phyloP scores from a whole-genome alignment of 768 basidiomycete species.

The Cystofilobasidium ferigula region DNA sequence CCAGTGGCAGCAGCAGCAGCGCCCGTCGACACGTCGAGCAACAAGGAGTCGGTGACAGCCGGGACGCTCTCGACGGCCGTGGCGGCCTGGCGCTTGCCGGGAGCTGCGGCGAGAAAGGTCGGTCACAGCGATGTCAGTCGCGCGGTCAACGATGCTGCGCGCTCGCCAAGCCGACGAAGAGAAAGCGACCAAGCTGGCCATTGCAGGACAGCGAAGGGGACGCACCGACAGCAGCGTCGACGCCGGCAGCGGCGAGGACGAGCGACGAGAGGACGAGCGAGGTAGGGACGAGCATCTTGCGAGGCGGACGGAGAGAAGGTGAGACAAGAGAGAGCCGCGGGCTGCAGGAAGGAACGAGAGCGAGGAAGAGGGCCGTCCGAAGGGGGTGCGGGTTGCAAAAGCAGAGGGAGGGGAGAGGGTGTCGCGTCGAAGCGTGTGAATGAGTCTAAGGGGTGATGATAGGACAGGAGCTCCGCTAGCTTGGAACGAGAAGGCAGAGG shows the following conservation, averaged over 20 bases:
- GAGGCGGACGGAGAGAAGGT: background rate
- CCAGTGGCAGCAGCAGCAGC: background rate
- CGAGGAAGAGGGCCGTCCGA: background rate
- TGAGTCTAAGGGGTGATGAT: too few relatives aligned
- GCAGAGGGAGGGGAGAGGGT: too few relatives aligned
- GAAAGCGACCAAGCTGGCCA: background rate
- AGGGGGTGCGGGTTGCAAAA: too few relatives aligned
- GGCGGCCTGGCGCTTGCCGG: background rate
- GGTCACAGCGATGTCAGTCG: background rate
- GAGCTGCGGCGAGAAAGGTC: background rate
- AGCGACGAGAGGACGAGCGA: background rate
- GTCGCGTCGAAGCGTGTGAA: too few relatives aligned
- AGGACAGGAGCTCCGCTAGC: too few relatives aligned
- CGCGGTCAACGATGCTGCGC: too few relatives aligned
- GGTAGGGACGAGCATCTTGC: conserved; percentile 7
- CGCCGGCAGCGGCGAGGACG: background rate
- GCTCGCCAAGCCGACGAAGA: background rate
- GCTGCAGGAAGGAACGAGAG: background rate
- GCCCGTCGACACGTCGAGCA: background rate
- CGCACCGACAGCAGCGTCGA: background rate
- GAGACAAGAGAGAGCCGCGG: background rate
- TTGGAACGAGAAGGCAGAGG: too few relatives aligned
- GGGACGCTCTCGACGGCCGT: background rate
- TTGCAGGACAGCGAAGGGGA: background rate
- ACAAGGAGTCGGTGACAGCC: background rate